Conservation (phyloP, 768 basidiomycete genomes). For the Boletales sp. region DNA sequence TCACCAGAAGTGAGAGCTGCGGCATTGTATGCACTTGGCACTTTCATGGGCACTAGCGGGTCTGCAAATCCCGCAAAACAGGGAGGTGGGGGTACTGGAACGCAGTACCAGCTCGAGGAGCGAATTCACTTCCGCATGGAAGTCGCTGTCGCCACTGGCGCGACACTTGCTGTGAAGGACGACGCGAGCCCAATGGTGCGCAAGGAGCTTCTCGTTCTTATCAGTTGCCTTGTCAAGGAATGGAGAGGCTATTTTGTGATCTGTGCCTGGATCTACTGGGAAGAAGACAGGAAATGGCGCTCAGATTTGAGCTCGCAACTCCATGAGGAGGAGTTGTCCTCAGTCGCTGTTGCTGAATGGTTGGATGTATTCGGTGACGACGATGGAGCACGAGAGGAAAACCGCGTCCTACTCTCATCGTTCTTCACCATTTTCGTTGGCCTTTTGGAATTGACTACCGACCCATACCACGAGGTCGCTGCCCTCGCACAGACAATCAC, state of each 20-base stretch:
- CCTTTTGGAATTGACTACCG: constrained; percentile 86
- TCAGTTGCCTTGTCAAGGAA: constrained; percentile 92
- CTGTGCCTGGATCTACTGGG: constrained; percentile 96
- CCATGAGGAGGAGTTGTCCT: constrained; percentile 70
- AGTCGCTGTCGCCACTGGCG: constrained; percentile 86
- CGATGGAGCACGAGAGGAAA: constrained; percentile 67
- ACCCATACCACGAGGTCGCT: constrained; percentile 91
- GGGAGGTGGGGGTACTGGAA: constrained; percentile 85
- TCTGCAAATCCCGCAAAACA: constrained; percentile 59
- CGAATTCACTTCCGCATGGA: constrained; percentile 85
- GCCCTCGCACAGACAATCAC: constrained; percentile 86
- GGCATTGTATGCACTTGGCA: constrained; percentile 87
- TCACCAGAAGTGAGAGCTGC: constrained; percentile 92
- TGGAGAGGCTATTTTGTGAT: constrained; percentile 96
- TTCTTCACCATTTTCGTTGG: constrained; percentile 92
- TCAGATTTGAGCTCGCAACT: constrained; percentile 30
- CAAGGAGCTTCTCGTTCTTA: constrained; percentile 87
- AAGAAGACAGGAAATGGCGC: constrained; percentile 76
- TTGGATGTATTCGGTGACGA: constrained; percentile 64
- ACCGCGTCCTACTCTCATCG: constrained; percentile 79
- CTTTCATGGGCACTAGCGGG: constrained; percentile 88
- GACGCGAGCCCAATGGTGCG: constrained; percentile 97
- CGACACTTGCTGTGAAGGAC: constrained; percentile 83
- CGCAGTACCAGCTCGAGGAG: constrained; percentile 71
- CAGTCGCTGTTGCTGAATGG: constrained; percentile 76